These are phyloP conservation scores for Cyclanthera cordifolia DNA, from an alignment of 306 rosid species.

Conservation along the genomic window DNA sequence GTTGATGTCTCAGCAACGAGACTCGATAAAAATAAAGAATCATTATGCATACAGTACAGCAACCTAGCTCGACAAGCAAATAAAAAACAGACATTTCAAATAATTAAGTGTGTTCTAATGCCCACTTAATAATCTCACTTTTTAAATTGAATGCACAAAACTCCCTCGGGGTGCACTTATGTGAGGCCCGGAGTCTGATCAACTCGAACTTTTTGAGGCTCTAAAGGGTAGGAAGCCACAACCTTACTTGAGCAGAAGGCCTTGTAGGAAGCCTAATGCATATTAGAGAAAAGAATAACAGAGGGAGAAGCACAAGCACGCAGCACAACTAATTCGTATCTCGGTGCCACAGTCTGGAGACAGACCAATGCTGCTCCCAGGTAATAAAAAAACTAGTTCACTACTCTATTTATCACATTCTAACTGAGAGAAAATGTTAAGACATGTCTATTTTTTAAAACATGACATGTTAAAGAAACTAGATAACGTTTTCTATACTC, in stretches of 20 bases:
- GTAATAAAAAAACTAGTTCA: not conserved
- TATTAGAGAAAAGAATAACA: not conserved
- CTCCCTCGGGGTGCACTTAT: not conserved
- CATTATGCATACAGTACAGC: not conserved
- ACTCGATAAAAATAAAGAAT: not conserved
- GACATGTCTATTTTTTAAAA: not conserved
- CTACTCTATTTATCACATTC: slow-evolving; percentile 4
- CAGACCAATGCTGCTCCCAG: no score
- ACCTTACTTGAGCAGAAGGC: no score
- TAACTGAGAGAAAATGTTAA: not conserved
- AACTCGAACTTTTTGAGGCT: not conserved
- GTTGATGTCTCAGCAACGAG: not conserved
- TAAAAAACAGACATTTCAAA: not conserved
- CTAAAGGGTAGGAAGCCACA: not conserved
- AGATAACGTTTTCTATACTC: not conserved
- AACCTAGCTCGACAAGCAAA: not conserved
- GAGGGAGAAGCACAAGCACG: not conserved
- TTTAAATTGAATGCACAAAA: not conserved
- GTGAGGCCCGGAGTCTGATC: not conserved
- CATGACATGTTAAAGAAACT: not conserved
- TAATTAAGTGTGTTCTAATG: not conserved
- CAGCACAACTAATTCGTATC: not conserved
- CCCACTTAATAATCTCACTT: not conserved
- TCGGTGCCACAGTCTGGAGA: no score
- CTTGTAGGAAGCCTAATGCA: not conserved